Evolutionary conservation across 176 grass and related monocot genomes (phyloP).

Genomic region (Oryza brachyantha): DNA sequence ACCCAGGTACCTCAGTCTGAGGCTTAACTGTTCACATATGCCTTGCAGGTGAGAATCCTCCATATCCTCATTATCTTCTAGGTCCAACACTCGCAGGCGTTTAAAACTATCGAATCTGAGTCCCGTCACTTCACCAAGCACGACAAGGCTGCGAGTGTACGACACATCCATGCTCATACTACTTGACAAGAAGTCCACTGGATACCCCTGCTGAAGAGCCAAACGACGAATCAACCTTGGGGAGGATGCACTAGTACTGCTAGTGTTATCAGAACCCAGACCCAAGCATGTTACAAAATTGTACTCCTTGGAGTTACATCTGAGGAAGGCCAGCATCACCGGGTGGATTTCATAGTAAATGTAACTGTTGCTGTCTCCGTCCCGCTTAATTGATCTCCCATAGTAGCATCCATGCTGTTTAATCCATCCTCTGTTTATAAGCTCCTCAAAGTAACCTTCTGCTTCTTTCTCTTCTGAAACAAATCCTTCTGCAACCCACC

Average conservation of each 20-base stretch:
- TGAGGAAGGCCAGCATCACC: neutral
- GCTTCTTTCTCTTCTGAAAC: too few species aligned
- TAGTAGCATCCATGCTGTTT: too few species aligned
- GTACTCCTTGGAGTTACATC: neutral
- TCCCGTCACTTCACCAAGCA: neutral
- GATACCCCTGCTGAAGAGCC: neutral
- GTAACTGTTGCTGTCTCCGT: too few species aligned
- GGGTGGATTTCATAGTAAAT: neutral
- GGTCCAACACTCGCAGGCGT: neutral
- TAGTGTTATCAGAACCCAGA: neutral
- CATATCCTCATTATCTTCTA: neutral
- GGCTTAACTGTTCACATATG: neutral
- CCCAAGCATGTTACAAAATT: neutral
- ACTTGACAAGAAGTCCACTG: neutral
- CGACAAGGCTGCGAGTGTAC: neutral
- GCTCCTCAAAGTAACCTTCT: too few species aligned
- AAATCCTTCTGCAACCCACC: too few species aligned
- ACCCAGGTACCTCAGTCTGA: neutral
- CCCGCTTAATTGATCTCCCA: too few species aligned
- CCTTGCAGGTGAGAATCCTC: neutral
- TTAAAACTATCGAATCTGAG: neutral
- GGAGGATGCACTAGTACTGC: too few species aligned
- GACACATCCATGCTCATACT: neutral
- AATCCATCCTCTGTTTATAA: too few species aligned
- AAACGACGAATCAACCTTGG: neutral